These are phyloP conservation scores for Chalciporus pseudorubinellus DNA, from an alignment of 768 basidiomycete genomes.

Conservation along the genomic window DNA sequence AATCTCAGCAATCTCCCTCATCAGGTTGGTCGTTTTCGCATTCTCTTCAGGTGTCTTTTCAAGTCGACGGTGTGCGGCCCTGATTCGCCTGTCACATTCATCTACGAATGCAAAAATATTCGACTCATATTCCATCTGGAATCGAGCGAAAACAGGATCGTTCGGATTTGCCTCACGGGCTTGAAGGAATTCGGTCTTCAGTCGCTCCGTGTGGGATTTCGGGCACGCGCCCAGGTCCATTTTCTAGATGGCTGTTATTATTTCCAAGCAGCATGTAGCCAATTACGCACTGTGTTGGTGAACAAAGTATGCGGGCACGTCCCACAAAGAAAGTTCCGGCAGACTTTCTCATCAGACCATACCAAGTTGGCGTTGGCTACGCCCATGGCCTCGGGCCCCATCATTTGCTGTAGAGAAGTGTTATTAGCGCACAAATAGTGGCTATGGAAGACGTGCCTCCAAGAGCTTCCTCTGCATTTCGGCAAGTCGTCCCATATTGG, in stretches of 20 bases:
- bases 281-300: slow-evolving; percentile 84
- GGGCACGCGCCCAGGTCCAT: slow-evolving; percentile 99
- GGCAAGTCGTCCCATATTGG: slow-evolving; percentile 86
- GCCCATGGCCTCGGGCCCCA: slow-evolving; percentile 99
- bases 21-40: slow-evolving; percentile 96
- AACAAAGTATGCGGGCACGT: slow-evolving; percentile 98
- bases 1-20: slow-evolving; percentile 99
- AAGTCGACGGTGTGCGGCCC: slow-evolving; percentile 87
- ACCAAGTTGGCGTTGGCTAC: slow-evolving; percentile 87
- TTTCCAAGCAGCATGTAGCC: not conserved
- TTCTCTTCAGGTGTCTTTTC: slow-evolving; percentile 99
- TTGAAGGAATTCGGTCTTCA: slow-evolving; percentile 86
- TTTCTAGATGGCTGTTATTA: slow-evolving; percentile 52
- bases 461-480: slow-evolving; percentile 97
- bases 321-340: slow-evolving; percentile 96
- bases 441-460: slow-evolving; percentile 47
- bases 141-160: slow-evolving; percentile 80
- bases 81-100: slow-evolving; percentile 95
- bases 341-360: slow-evolving; percentile 97
- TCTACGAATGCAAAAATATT: slow-evolving; percentile 97
- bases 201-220: slow-evolving; percentile 90
- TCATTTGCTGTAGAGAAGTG: slow-evolving; percentile 80
- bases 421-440: slow-evolving; percentile 4
- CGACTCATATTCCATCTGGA: slow-evolving; percentile 94
- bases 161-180: slow-evolving; percentile 72